Conservation (phyloP, 2,329 filamentous ascomycete species). For the Keithomyces neogunnii region DNA sequence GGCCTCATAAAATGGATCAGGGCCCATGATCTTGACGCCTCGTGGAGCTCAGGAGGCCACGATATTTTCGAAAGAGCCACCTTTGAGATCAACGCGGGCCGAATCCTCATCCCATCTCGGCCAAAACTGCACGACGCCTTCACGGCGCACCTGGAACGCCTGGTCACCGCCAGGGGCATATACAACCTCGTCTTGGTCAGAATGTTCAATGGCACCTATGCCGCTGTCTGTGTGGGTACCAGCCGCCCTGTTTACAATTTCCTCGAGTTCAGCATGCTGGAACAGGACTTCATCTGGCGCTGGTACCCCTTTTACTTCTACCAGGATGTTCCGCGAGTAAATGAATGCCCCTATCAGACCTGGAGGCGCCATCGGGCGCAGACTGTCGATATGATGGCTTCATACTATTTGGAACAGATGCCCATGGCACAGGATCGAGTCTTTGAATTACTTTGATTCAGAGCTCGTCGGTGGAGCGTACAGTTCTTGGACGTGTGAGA, state of each 20-base stretch:
- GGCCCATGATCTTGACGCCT: neutral
- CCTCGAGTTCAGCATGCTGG: neutral
- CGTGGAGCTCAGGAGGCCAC: neutral
- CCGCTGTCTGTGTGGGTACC: neutral
- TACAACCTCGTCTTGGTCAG: neutral
- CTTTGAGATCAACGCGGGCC: too few species aligned
- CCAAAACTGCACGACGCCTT: too few species aligned
- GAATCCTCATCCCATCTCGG: too few species aligned
- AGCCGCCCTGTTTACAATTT: neutral
- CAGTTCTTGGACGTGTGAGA: too few species aligned
- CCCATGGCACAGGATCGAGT: too few species aligned
- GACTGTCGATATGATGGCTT: too few species aligned
- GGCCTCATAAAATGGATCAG: neutral
- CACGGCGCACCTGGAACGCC: neutral
- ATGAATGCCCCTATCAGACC: too few species aligned
- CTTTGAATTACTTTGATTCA: too few species aligned
- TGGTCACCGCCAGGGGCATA: neutral
- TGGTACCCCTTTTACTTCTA: neutral
- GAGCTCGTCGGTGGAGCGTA: too few species aligned
- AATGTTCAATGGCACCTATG: neutral
- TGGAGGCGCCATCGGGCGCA: too few species aligned
- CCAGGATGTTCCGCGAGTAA: too few species aligned
- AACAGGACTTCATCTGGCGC: neutral
- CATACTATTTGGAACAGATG: too few species aligned
- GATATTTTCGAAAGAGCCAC: neutral